Evolutionary conservation across 495 filamentous ascomycete genomes (phyloP).

Genomic region (Lophiostoma macrostomum): DNA sequence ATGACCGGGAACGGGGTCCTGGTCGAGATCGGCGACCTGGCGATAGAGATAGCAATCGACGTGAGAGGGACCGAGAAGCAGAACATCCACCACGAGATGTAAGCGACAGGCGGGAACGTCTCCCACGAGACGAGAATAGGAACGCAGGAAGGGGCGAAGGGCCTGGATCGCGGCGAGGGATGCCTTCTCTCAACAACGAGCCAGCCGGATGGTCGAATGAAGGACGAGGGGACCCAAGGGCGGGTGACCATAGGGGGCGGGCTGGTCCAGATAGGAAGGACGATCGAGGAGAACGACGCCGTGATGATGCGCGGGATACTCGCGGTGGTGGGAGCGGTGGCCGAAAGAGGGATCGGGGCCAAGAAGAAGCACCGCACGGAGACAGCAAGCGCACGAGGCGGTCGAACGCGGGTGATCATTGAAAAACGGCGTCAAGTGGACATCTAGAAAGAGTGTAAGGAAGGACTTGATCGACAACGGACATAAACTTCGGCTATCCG

Average conservation of each 20-base stretch:
- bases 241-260: neutral
- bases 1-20: slow-evolving; percentile 9
- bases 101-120: slow-evolving; percentile 17
- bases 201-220: neutral
- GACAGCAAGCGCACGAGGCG: slow-evolving; percentile 18
- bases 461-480: too few relatives aligned
- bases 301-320: slow-evolving; percentile 5
- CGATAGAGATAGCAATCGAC: slow-evolving; percentile 16
- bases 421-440: too few relatives aligned
- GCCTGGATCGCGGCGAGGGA: neutral
- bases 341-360: slow-evolving; percentile 27
- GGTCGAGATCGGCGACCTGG: slow-evolving; percentile 7
- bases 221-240: neutral
- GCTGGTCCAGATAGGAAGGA: neutral
- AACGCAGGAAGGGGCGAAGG: slow-evolving; percentile 6
- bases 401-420: too few relatives aligned
- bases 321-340: slow-evolving; percentile 20
- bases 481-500: too few relatives aligned
- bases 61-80: slow-evolving; percentile 8
- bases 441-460: too few relatives aligned
- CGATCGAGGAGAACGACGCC: slow-evolving; percentile 1
- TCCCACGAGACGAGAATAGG: neutral
- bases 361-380: slow-evolving; percentile 11
- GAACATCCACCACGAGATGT: slow-evolving; percentile 13
- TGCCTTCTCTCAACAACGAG: neutral